Evolutionary conservation across 495 filamentous ascomycete genomes (phyloP), one percentile per base, ranked within the genome.

Genomic region (Penicillium silybi): DNA sequence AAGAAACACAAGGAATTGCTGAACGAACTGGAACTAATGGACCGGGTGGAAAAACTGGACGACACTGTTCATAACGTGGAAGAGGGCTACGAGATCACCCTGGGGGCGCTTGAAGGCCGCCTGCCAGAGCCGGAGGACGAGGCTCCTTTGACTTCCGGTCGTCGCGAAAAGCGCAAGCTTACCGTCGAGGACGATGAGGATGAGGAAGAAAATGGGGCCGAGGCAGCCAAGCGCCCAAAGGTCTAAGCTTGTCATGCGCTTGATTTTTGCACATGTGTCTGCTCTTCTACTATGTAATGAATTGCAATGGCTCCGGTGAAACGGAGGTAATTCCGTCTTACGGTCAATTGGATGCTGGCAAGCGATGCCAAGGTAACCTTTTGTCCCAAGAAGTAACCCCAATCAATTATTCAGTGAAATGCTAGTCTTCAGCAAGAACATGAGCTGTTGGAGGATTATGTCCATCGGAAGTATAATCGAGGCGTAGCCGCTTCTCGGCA

Each of bases 1-100:
- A 83, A 84, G 49, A 87, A 88, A 46, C 92, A 92, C 61, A 75
- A 78, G 43, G 86, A 95, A 58, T 66, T 80, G 42, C 79, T 99
- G 10, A 81, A 81, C 17, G 89, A 97, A 74, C 56, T 97, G 35
- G 89, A 95, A 56, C 67, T 80, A 22, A 65, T 66, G 5, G 92
- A 96, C 49, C 81, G 90, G 19, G 81, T 90, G 10, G 78, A 89
- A 58, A 92, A 90, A 70, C 74, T 97, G 18, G 86, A 92, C 57
- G 84, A 90, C 59, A 87, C 86, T 10, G 77, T 91, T 8, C 73
- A 75, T 2, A 82, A 82, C 54, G 85, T 95, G n/a, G 85, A 89
- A 65, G 87, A 86, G 46, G 91, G 93, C 25, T 97, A 93, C 69
- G 81, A 83, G 26, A 71, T 82, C 37, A 68, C 93, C 27, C 69